Base-by-base conservation (phyloP, 2,329 filamentous ascomycete genomes). In the Alternaria gansuensis region DNA sequence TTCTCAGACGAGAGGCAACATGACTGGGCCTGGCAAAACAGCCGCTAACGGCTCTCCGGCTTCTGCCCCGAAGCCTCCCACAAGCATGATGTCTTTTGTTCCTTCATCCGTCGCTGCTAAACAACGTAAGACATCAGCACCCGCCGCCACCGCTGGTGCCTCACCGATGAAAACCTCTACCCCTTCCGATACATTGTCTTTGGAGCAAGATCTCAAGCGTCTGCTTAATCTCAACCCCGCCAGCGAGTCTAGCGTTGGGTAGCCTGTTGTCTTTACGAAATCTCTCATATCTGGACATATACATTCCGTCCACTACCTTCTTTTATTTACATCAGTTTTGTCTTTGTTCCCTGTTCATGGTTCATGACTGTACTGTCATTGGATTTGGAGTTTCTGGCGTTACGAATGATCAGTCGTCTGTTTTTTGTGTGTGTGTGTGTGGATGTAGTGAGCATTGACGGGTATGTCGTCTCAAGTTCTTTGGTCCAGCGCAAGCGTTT, bases 91-190 rank as follows among this genome's bases (percentile, higher is more conserved):
- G 67, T 70, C 73, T 36, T 77, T 77, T 39, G 69, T 76, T 31
- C 75, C 75, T 54, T 70, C 74, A n/a, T 77, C 75, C 13, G 75
- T 77, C 34, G 68, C 70, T 17, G 74, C 75, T 3, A 77, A 75
- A 57, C 67, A 73, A 51, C 67, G 68, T 46, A 62, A 70, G 43
- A 55, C 66, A 24, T 66, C 68, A 37, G 54, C 67, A 13, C 64
- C 65, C 31, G 54, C 68, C 28, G 51, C 62, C 8, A 37, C 64
- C 14, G 54, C 63, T 37, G 39, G 60, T 33, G 57, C 68, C 41
- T 62, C 63, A 17, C 58, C 63, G 14, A 60, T 63, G 34, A 65
- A 62, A 48, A 61, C 52, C 37, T 59, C 65, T 6, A 54, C 63
- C 14, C 48, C 64, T 50, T 59, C 64, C 36, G 62, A 73, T 54